Base-by-base conservation (phyloP, 345 rosid genomes). In the Salix caprea region DNA sequence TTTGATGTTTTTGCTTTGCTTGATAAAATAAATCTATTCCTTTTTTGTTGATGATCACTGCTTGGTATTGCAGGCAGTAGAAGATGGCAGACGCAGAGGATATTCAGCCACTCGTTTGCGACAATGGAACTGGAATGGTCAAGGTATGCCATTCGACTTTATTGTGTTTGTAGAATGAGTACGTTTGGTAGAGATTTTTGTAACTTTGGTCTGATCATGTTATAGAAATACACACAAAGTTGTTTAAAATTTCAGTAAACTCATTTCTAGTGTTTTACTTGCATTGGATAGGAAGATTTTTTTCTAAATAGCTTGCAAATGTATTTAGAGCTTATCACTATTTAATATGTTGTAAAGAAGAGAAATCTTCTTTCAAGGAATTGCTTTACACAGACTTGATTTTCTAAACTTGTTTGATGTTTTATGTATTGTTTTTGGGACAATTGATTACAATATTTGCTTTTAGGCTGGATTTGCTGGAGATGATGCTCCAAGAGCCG, bases 381-480 rank as follows among this genome's bases (percentile, higher is more conserved):
- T 13, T 56, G 14, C 62, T 9, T n/a, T n/a, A n/a, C 10, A 9
- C 62, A n/a, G 1, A 56, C 9, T n/a, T n/a, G 23, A 8, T 56
- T 56, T 56, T 56, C 26, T n/a, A 56, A 56, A 56, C 5, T 56
- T 21, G 26, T 9, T n/a, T 56, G 9, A 8, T 56, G 10, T 56
- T 56, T 56, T 3, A 11, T 71, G 74, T 24, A 7, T 5, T 69
- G 28, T 42, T 26, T 74, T 65, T 13, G 50, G 67, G 15, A 21
- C 11, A 23, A 67, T 14, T 73, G 56, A 40, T 46, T 72, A 34
- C 28, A 21, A 36, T 61, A 69, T 16, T 69, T 23, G 9, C 28
- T 50, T 78, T 16, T 73, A 93, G 97, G 98, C 98, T 83, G 95
- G 98, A 86, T 93, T 93, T 81, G 98, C 98, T 65, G 98, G 98